Base-by-base conservation (phyloP, 2,329 filamentous ascomycete species). In the Macrophomina pseudophaseolina region DNA sequence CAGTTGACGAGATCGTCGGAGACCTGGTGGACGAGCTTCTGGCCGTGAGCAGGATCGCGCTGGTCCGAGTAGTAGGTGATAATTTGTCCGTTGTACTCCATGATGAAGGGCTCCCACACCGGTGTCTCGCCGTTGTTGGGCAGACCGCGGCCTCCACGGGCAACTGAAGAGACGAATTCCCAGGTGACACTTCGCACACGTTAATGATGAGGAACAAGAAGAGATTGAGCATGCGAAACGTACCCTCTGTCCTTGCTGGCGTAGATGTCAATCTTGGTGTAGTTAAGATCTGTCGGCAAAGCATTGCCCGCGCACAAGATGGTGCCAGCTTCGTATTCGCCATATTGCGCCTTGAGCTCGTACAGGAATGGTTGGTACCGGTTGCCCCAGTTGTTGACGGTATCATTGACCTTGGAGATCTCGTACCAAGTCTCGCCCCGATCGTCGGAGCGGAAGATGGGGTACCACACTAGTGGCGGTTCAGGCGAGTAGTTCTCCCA, bases 21-120 rank as follows among this genome's bases (percentile, higher is more conserved):
- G 16, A 82, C 81, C 75, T 91, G 88, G 75, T 92, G 89, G 2
- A 87, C 83, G 46, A 92, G 82, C 73, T 91, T 90, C 76, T 92
- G 90, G 18, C 89, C 90, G 72, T 91, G 81, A 1, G 80, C 80
- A 1, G 74, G 68, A 69, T 88, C 88, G 42, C 90, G 85, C 74
- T 92, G 90, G 75, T 92, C 90, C 1, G 89, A 88, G 79, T 91
- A 92, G 81, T 90, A 92, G 71, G 84, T 80, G 42, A 91, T 83
- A 18, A 92, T 78, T 62, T 86, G 80, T 64, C 85, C 82, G 66
- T 90, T 78, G 74, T 88, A 83, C 52, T 84, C 80, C 74, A 84
- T 83, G 49, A 92, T 77, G 75, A 90, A 91, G 0, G 90, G 90
- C 75, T 92, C 90, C 90, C 90, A 92, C 23, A 92, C 87, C 0